Conservation (phyloP, 176 grass and related monocot species). For the Carex littledalei region DNA sequence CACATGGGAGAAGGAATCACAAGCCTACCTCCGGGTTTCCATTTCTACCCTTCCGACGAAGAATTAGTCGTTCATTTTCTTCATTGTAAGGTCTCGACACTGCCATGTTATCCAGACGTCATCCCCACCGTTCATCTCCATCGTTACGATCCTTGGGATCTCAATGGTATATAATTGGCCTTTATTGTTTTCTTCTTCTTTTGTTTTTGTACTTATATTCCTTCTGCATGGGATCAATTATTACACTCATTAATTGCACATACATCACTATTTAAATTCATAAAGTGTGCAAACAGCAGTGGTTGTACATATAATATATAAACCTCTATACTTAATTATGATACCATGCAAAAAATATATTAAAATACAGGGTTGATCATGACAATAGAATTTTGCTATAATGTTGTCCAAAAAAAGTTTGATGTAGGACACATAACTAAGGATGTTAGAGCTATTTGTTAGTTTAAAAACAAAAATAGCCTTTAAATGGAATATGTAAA, state of each 20-base stretch:
- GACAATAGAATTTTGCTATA: not conserved
- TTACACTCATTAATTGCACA: not conserved
- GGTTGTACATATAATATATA: not conserved
- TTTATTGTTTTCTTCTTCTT: not conserved
- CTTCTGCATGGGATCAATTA: not conserved
- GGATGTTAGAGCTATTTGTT: not conserved
- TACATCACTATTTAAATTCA: not conserved
- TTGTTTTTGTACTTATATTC: not conserved
- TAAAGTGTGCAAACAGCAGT: not conserved
- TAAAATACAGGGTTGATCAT: not conserved
- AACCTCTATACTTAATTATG: not conserved
- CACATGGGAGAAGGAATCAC: slow-evolving; percentile 49
- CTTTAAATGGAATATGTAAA: not conserved
- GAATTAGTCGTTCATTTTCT: slow-evolving; percentile 92
- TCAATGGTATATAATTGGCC: slow-evolving; percentile 37
- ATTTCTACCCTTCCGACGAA: slow-evolving; percentile 90
- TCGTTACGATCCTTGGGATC: slow-evolving; percentile 73
- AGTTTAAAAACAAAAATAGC: not conserved
- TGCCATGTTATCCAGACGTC: slow-evolving; percentile 62
- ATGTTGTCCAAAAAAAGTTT: slow-evolving; percentile 2
- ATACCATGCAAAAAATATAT: not conserved
- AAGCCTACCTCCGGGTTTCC: slow-evolving; percentile 85
- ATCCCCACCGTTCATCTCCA: slow-evolving; percentile 58
- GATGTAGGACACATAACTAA: not conserved
- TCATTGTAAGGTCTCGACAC: slow-evolving; percentile 46